Evolutionary conservation across 129 eudicot species (phyloP), one percentile per base, ranked within the genome.

Genomic region (Lactuca sativa): DNA sequence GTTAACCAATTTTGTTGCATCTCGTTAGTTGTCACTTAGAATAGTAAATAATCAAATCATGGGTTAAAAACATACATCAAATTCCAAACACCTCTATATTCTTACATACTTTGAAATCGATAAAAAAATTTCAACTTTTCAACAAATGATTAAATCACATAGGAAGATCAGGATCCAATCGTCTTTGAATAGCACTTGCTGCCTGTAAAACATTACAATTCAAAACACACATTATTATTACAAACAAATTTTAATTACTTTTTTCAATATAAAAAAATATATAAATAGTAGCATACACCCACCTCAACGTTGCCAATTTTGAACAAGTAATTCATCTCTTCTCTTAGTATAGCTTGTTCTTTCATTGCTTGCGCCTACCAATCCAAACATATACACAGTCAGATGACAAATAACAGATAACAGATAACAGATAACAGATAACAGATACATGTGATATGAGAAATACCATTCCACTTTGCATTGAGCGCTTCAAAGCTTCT

Each of bases 291-390:
- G 40, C 40, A 36, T 44, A 44, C 0, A 44, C 80, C 68, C 81
- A 92, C 98, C 98, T 92, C 98, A 66, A 75, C 70, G 81, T 92
- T 92, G 72, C 98, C 98, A 49, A 89, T 77, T 82, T 89, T 92
- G 86, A 82, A 92, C 58, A 82, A 83, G 63, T 84, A 89, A 41
- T 84, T 87, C 98, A 92, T 92, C 72, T 92, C 96, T 77, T 92
- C 98, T 79, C 84, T 86, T 72, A 92, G 82, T 75, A 58, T 89
- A 64, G 92, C 96, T 73, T 92, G 98, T 78, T 92, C 96, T 80
- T 89, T 92, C 98, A 92, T 92, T 70, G 92, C 95, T 89, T 86
- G 96, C 21, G 96, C 98, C 98, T 92, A 67, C 34, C 18, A 37
- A 70, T 66, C 48, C 51, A 66, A 63, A 57, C 8, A 9, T 21